These are phyloP conservation scores for Botrytis cinerea DNA, from an alignment of 2,329 filamentous ascomycete genomes.

Conservation along the genomic window DNA sequence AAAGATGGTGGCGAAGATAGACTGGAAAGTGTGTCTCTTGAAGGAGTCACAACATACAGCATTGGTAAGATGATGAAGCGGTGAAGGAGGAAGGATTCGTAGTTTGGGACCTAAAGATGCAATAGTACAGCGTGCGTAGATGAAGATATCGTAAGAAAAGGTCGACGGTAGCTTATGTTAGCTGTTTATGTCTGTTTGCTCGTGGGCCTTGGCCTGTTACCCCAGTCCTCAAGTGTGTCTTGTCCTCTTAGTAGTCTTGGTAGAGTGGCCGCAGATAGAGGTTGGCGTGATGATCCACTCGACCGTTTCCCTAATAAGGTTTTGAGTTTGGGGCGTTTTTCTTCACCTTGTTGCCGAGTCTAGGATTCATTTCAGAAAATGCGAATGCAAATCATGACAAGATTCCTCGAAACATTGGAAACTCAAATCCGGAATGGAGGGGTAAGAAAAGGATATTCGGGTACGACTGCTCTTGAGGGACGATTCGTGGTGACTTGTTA, in stretches of 20 bases:
- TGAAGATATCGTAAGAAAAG: constrained; percentile 18
- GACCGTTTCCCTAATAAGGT: background rate
- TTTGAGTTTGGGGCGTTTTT: constrained; percentile 13
- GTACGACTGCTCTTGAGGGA: background rate
- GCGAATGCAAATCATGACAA: background rate
- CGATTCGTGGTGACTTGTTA: background rate
- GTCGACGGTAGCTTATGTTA: background rate
- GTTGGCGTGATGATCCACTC: background rate
- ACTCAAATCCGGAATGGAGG: constrained; percentile 13
- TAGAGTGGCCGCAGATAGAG: background rate
- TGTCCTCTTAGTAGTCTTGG: background rate
- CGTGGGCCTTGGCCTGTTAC: background rate
- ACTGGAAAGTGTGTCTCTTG: background rate
- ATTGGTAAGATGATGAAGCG: constrained; percentile 18
- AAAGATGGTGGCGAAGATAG: constrained; percentile 19
- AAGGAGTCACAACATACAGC: constrained; percentile 21
- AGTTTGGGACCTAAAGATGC: constrained; percentile 11
- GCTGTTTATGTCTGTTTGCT: background rate
- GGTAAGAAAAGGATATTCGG: background rate
- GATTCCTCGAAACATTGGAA: background rate
- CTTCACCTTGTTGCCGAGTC: background rate
- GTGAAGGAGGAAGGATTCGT: constrained; percentile 21
- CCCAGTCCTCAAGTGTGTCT: constrained; percentile 9
- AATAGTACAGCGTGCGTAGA: background rate
- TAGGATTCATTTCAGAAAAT: background rate